These are phyloP conservation scores for Vickermania ingenoplastis DNA, from an alignment of 208 protist genomes.

Conservation along the genomic window DNA sequence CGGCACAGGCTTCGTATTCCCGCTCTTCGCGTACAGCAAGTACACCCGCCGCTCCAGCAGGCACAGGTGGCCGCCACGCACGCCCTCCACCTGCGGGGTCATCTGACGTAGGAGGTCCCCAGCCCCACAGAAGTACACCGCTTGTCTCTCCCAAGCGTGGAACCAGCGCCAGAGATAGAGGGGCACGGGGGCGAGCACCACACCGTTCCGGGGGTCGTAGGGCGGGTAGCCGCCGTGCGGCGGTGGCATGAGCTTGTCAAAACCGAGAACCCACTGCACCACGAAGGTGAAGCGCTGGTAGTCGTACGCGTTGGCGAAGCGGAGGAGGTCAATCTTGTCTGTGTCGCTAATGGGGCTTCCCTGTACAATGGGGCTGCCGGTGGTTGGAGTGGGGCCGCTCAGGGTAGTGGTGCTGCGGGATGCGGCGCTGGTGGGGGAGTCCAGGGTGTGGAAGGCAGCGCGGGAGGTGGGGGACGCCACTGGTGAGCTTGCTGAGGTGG, in stretches of 20 bases:
- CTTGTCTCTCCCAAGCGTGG: conserved; percentile 30
- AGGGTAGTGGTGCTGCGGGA: neutral
- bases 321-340: neutral
- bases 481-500: too few species aligned
- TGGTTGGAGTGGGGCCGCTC: neutral
- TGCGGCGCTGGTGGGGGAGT: neutral
- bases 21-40: neutral
- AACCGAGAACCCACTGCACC: conserved; percentile 2
- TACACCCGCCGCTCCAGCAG: neutral
- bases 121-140: conserved; percentile 21
- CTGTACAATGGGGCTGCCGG: neutral
- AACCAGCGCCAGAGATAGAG: conserved; percentile 36
- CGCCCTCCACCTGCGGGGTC: neutral
- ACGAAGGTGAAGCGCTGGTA: conserved; percentile 2
- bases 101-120: neutral
- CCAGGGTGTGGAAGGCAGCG: neutral
- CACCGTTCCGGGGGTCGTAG: conserved; percentile 53
- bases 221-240: conserved; percentile 37
- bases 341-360: neutral
- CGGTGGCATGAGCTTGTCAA: conserved; percentile 7
- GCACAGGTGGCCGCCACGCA: neutral
- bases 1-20: neutral
- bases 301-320: neutral
- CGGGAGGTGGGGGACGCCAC: neutral
- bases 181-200: conserved; percentile 35